phyloP scores from a whole-genome alignment of 805 yeast genomes.

The Candida chilensis region DNA sequence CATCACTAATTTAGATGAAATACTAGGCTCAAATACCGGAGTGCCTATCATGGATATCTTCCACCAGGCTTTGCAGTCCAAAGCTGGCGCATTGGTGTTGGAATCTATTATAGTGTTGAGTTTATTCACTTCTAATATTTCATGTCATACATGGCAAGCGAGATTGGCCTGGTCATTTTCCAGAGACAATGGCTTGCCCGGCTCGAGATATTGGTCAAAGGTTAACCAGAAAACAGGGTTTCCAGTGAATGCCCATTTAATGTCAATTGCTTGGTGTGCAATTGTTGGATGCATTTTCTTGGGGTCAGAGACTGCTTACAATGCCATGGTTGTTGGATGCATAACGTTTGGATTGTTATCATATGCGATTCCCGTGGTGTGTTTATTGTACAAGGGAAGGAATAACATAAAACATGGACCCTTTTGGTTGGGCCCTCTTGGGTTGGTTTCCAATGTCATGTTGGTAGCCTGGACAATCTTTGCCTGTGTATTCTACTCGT shows the following conservation, averaged over 20 bases:
- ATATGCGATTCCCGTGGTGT: conserved; percentile 45
- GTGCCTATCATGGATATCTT: conserved; percentile 58
- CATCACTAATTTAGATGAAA: conserved; percentile 40
- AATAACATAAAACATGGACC: conserved; percentile 51
- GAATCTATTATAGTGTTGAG: conserved; percentile 40
- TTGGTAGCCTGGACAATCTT: conserved; percentile 50
- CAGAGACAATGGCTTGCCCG: conserved; percentile 55
- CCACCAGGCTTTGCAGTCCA: conserved; percentile 44
- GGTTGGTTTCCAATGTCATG: conserved; percentile 39
- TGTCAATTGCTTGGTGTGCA: conserved; percentile 43
- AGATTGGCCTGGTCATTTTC: conserved; percentile 63
- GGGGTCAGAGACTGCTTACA: conserved; percentile 61
- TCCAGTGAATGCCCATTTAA: conserved; percentile 52
- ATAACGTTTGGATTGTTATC: conserved; percentile 49
- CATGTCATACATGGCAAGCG: conserved; percentile 62
- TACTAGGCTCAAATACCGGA: conserved; percentile 44
- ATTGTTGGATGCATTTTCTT: conserved; percentile 52
- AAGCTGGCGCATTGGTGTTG: conserved; percentile 45
- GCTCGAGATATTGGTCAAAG: conserved; percentile 38
- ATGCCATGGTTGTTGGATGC: conserved; percentile 55
- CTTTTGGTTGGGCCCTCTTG: conserved; percentile 55
- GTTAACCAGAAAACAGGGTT: conserved; percentile 37
- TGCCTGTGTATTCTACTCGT: conserved; percentile 50
- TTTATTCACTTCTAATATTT: conserved; percentile 49
- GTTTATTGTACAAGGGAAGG: conserved; percentile 39